Base-by-base conservation (phyloP, 768 basidiomycete genomes). In the Amanita muscaria region DNA sequence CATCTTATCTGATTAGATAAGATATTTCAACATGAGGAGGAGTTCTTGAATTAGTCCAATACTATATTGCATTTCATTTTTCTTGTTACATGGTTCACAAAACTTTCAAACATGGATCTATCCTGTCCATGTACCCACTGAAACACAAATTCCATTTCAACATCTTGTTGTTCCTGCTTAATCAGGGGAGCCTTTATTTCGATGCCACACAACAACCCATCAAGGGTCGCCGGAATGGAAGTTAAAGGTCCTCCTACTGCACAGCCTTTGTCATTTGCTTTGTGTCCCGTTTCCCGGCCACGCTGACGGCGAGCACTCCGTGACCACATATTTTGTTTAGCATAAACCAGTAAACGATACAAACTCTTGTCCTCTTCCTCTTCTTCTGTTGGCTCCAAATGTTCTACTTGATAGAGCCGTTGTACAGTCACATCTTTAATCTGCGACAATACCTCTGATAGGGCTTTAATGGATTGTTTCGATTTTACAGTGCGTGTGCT, bases 71-170 rank as follows among this genome's bases (percentile, higher is more conserved):
- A 18, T 19, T 16, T 21, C 16, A 41, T n/a, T 19, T 41, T 41
- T 12, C 12, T 41, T 8, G 14, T 31, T 21, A 46, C 44, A 39
- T 46, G 37, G 9, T 21, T 46, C 19, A 30, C 27, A 50, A 89
- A 82, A 31, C 80, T 76, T 54, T 86, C 83, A 36, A 83, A 81
- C 41, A 83, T 37, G 0, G 50, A 50, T 33, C 80, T 56, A 22
- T 87, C 77, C 21, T 47, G 56, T 0, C 88, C 88, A 40, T 64
- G 64, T 16, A 79, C 54, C 87, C 88, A 88, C 25, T 74, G 67
- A 49, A 76, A 77, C 42, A 72, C 65, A 33, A 83, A 35, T 21
- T 43, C 24, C 44, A 43, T 46, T 48, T 32, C 45, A 55, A 9
- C 32, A 41, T 31, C 21, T 49, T 41, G 37, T 47, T 49, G 50